Evolutionary conservation across 495 filamentous ascomycete genomes (phyloP).

Genomic region (Alectoria sarmentosa): DNA sequence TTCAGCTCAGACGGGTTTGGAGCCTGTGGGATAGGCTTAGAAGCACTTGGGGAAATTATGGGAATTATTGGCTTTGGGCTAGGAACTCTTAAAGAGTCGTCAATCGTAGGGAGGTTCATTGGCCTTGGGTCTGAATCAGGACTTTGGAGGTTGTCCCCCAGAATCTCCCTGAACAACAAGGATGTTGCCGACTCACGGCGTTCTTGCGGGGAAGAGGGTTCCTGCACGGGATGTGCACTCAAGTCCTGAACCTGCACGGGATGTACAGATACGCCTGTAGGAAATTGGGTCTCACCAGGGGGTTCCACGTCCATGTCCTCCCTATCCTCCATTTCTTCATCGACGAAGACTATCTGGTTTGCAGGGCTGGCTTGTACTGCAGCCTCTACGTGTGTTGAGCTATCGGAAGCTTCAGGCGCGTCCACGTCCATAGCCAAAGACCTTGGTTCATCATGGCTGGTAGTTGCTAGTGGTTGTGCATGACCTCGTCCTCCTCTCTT

Average conservation of each 20-base stretch:
- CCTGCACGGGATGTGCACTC: conserved; percentile 2
- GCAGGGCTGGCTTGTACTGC: not conserved
- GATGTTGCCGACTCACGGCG: not conserved
- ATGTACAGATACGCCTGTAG: conserved; percentile 2
- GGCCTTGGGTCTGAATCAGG: no score
- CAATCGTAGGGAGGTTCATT: not conserved
- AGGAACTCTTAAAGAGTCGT: not conserved
- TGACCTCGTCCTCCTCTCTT: not conserved
- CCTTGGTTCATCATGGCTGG: not conserved
- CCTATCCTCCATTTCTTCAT: not conserved
- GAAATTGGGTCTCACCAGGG: conserved; percentile 9
- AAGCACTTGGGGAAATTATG: not conserved
- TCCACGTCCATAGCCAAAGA: not conserved
- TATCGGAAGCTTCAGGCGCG: conserved; percentile 1
- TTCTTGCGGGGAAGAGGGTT: not conserved
- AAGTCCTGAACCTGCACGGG: conserved; percentile 4
- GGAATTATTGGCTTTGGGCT: not conserved
- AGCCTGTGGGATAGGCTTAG: not conserved
- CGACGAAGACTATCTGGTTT: not conserved
- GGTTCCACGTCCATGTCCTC: not conserved
- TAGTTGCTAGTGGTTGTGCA: not conserved
- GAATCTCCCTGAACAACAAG: not conserved
- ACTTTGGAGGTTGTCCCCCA: not conserved
- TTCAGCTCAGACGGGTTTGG: not conserved
- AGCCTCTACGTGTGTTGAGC: not conserved